Base-by-base conservation (phyloP, 441 rosid species). In the Pelargonium australe region DNA sequence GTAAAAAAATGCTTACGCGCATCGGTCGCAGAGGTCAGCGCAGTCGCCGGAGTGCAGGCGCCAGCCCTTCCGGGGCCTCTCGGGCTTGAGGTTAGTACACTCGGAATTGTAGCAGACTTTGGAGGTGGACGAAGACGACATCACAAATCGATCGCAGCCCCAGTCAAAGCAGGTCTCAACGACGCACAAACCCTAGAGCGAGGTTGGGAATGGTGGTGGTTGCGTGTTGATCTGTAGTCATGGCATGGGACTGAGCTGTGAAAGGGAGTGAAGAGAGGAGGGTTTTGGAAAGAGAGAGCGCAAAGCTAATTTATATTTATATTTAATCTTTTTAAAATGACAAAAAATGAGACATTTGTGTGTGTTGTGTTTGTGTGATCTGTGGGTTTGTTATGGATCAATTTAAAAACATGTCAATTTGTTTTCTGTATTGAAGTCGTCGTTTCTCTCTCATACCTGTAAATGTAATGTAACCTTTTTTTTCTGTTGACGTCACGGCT, bases 1-100 rank as follows among this genome's bases (percentile, higher is more conserved):
- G 28, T 64, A 55, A 23, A 1, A 1, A 43, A 28, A 49, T 16
- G 74, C 85, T 87, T 79, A 95, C 99, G 84, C 95, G 94, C 99
- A 95, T 78, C 93, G 89, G 80, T 88, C 89, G 82, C 53, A 47
- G 13, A 47, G 53, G n/a, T 47, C 53, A 14, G 53, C 13, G 53
- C 13, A 13, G 53, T 47, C 53, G 53, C 53, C 53, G 53, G 53
- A 47, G 53, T 47, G 53, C 5, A 47, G 53, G n/a, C 13, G 14
- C 53, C 53, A 13, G 53, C 41, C 53, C 53, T 47, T 47, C 53
- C 53, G 2, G 14, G 13, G 53, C 53, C 53, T 11, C 14, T 47
- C 53, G n/a, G 53, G 53, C 53, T 47, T 47, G n/a, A 10, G 53
- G 53, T 47, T 13, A 47, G n/a, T 11, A 10, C 53, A 47, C 13